Evolutionary conservation across 768 basidiomycete species (phyloP), one percentile per base, ranked within the genome.

Genomic region (Amyloporia xantha): DNA sequence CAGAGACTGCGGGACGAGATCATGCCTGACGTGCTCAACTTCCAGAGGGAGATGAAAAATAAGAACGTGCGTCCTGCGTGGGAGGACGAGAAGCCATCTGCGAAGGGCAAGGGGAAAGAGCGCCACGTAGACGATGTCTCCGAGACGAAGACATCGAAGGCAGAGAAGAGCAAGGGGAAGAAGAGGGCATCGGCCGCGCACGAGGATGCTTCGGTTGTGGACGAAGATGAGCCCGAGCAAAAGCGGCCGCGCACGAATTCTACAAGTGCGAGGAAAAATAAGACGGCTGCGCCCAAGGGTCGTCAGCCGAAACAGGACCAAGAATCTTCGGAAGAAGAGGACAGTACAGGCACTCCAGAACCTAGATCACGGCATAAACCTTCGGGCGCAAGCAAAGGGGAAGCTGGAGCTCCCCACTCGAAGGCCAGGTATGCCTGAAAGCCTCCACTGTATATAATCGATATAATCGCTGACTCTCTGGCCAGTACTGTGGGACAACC

Each of bases 11-110:
- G 68, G 38, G 68, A 76, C 6, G 67, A 69, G 44, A 69, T 91
- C 49, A 91, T 91, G 82, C 89, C 89, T 0, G 90, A 92, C 55
- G 71, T 89, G 2, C 54, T 82, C 35, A 76, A 71, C 49, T 91
- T 74, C 58, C 78, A 90, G 61, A 76, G 76, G 56, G 82, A 91
- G 67, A 71, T 77, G 70, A 77, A 76, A 55, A 55, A 55, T 2
- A 66, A 66, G 17, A 41, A 54, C 17, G 63, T 70, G 28, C 60
- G 60, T 27, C 51, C 46, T 2, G 58, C 44, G 19, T 51, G 59
- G 49, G 58, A 66, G 19, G 51, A 51, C 24, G 58, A 62, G 17
- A 15, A 30, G 17, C 33, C 53, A 25, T 21, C 47, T 37, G 30
- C 50, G 17, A 55, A 62, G 50, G 56, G 49, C n/a, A 59, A 55